Base-by-base conservation (phyloP, 2,329 filamentous ascomycete species). In the Paraconiothyrium sp. region DNA sequence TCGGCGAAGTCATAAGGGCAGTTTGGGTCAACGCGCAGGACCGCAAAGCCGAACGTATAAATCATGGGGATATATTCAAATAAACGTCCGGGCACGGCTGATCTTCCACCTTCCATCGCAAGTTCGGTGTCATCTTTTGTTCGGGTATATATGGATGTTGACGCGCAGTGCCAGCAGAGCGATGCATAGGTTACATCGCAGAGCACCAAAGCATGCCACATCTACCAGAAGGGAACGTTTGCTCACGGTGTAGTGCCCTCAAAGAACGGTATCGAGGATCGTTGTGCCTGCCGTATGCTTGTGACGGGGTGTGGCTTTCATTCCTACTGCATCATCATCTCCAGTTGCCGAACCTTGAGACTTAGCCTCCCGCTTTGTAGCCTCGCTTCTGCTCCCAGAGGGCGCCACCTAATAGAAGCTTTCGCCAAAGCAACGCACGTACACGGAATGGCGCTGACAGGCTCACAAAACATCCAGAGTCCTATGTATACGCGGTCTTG, bases 1-100 rank as follows among this genome's bases (percentile, higher is more conserved):
- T 47, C 10, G 20, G 30, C 30, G 32, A 27, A 47, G 11, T 37
- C 14, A 43, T 43, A 11, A 35, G n/a, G 43, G 32, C 16, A 35
- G 4, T 41, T 51, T 30, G 16, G 48, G 37, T 37, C n/a, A 8
- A 5, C 22, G 30, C 46, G 9, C 48, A 51, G 30, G 48, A 37
- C 13, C 35, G 11, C 6, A 35, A 54, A 14, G 6, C 11, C 14
- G 30, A 32, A 56, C 48, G 54, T 56, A 56, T 37, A 55, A 55
- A 48, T 5, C 24, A 37, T 47, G 46, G 54, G 54, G 14, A 37
- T 35, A n/a, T n/a, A n/a, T 27, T 46, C 30, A 32, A 47, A 48
- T 20, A 34, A 24, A 47, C 8, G 43, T n/a, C 30, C n/a, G 20
- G 13, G 30, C 37, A 22, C 37, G 30, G 54, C 49, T 24, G 14